Base-by-base conservation (phyloP, 129 eudicot species). In the Daucus carota region DNA sequence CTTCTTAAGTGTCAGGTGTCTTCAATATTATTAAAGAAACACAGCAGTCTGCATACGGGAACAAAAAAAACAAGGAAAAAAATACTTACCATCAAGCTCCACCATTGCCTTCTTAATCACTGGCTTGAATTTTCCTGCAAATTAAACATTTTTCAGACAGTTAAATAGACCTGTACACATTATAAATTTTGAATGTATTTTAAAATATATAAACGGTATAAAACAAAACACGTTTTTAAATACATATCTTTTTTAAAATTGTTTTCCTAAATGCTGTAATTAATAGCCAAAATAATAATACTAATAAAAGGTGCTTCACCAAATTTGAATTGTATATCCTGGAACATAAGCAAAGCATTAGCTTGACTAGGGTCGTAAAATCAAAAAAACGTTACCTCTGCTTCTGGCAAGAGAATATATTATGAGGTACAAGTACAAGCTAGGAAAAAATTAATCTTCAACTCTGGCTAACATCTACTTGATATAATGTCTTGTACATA, bases 51-150 rank as follows among this genome's bases (percentile, higher is more conserved):
- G 62, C 62, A 22, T 0, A 13, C 22, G 62, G 28, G 62, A 54
- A n/a, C 26, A 3, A 20, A 2, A 36, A 54, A 6, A 33, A 4
- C n/a, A n/a, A n/a, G n/a, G 40, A 38, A 22, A 69, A 13, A 2
- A 69, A 31, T 29, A 15, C 84, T 84, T 71, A 91, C 98, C 99
- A 57, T 95, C 97, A 73, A 95, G 99, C 85, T 92, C 97, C 75
- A 91, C 99, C 99, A 95, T 95, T 79, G 99, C 99, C 85, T 95
- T 95, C 90, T 95, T 95, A n/a, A 95, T 95, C 92, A 95, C 99
- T 15, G 99, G 99, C 88, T 95, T 95, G 81, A 80, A 89, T 74
- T 95, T 92, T 44, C 99, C 99, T 95, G 84, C 78, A 83, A 78
- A 29, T 45, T 44, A 57, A 36, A 73, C 4, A 54, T 71, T 68